Base-by-base conservation (phyloP, 495 filamentous ascomycete species). In the Pseudoneurospora amorphoporcata region DNA sequence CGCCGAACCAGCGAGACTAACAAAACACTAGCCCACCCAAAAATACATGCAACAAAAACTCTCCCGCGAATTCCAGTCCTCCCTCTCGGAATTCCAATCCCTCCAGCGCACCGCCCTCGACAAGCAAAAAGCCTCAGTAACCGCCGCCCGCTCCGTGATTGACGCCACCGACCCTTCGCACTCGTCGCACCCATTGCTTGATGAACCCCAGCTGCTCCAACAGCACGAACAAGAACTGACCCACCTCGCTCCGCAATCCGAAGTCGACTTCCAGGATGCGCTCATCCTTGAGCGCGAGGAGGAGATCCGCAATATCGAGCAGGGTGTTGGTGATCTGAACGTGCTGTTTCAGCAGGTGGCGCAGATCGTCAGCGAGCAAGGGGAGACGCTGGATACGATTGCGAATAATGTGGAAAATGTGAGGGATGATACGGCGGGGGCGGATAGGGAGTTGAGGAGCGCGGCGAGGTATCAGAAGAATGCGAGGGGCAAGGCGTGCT, bases 221-320 rank as follows among this genome's bases (percentile, higher is more conserved):
- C 85, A 87, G 70, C 92, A 94, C 77, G 86, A 95, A 71, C 88
- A 95, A 77, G 89, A 95, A 75, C 88, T 92, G 76, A 84, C 91
- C 37, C 92, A 91, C 17, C 87, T 98, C 2, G 95, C 95, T 2
- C 88, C 94, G 42, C 95, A 99, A 79, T 91, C 92, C 77, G 95
- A 99, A 77, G 95, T 99, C 69, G 94, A 98, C 77, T 99, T 98
- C 84, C 96, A 99, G 78, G 96, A 98, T 73, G 89, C 91, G 12
- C 83, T 99, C 41, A 98, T 99, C 79, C 89, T 95, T 73, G 94
- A 98, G 85, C 93, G 95, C 19, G 95, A 99, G 80, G 87, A 91
- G 29, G 95, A 98, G 84, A 99, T 99, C 76, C 90, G 94, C 39
- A 93, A 95, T 77, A 98, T 99, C 77, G 95, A 99, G 82, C 94